Evolutionary conservation across 495 filamentous ascomycete genomes (phyloP).

Genomic region (Tuber microsphaerosporum): DNA sequence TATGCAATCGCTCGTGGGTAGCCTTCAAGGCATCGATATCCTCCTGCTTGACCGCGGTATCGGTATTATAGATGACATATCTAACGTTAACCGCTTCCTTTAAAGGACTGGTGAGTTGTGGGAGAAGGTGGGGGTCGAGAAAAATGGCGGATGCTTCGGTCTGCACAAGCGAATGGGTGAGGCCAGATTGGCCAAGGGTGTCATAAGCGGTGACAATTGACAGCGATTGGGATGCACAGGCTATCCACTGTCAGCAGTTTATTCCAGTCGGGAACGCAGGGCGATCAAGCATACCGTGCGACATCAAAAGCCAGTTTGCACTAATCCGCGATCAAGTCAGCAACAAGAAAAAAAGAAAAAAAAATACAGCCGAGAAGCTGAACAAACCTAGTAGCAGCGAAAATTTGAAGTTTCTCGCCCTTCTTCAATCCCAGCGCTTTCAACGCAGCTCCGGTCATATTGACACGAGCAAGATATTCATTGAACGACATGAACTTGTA

Average conservation of each 20-base stretch:
- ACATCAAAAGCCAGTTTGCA: conserved; percentile 70
- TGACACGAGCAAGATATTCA: conserved; percentile 71
- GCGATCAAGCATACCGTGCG: conserved; percentile 50
- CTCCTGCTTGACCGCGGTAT: conserved; percentile 64
- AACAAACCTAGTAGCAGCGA: conserved; percentile 68
- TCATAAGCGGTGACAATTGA: conserved; percentile 97
- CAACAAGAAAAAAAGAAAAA: neutral
- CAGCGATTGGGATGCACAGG: conserved; percentile 77
- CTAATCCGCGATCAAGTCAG: conserved; percentile 39
- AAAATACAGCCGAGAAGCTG: neutral
- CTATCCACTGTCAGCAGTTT: conserved; percentile 39
- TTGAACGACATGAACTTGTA: conserved; percentile 83
- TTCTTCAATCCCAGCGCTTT: conserved; percentile 71
- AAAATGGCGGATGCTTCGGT: conserved; percentile 84
- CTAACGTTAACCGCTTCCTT: conserved; percentile 71
- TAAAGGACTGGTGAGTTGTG: conserved; percentile 71
- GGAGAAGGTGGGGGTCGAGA: conserved; percentile 75
- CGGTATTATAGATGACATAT: conserved; percentile 83
- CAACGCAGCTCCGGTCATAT: conserved; percentile 69
- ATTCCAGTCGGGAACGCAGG: neutral
- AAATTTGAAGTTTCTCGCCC: conserved; percentile 73
- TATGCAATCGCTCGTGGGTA: conserved; percentile 59
- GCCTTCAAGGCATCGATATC: conserved; percentile 74
- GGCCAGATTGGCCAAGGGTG: conserved; percentile 86
- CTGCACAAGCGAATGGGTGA: conserved; percentile 84